A percentile compares a stretch with the other conserved stretches of the same genome.
Conservation (phyloP, 805 yeast species). For the Candida silvatica region DNA sequence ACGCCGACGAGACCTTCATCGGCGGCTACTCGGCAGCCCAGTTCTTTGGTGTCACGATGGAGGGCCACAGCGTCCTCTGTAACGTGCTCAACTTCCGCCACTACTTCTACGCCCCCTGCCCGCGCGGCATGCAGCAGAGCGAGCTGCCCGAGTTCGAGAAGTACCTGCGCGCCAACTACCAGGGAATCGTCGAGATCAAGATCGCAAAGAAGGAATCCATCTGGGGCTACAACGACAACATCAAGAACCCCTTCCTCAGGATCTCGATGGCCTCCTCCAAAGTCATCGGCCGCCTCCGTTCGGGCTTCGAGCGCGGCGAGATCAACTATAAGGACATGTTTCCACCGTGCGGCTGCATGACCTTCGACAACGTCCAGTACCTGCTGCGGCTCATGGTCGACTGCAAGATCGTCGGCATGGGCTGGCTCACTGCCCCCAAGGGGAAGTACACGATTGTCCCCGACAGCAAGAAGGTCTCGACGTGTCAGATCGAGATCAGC, state of each 20-base stretch:
- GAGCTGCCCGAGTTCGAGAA: conserved; percentile 38
- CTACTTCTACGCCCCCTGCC: conserved; percentile 88
- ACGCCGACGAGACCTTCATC: conserved; percentile 75
- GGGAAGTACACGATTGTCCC: conserved; percentile 50
- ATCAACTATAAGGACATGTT: conserved; percentile 57
- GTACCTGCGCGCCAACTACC: conserved; percentile 39
- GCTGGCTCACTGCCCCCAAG: conserved; percentile 88
- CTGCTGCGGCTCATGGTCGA: conserved; percentile 85
- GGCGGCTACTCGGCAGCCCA: conserved; percentile 31
- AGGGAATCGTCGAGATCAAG: conserved; percentile 58
- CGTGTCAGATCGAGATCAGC: conserved; percentile 78
- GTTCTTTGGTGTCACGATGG: conserved; percentile 86
- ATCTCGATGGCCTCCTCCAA: conserved; percentile 59
- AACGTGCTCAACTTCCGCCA: conserved; percentile 85
- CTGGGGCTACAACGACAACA: conserved; percentile 87
- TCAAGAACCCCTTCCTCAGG: conserved; percentile 71
- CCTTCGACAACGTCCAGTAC: conserved; percentile 88
- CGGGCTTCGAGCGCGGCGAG: conserved; percentile 80
- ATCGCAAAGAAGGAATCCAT: conserved; percentile 70
- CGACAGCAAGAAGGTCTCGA: conserved; percentile 39
- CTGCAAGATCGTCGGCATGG: conserved; percentile 90
- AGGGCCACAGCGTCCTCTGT: conserved; percentile 84
- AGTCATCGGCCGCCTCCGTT: conserved; percentile 58
- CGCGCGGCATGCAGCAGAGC: conserved; percentile 57
- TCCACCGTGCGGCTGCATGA: conserved; percentile 49